Evolutionary conservation across 768 basidiomycete species (phyloP).

Genomic region (Pulveroboletus sp.): DNA sequence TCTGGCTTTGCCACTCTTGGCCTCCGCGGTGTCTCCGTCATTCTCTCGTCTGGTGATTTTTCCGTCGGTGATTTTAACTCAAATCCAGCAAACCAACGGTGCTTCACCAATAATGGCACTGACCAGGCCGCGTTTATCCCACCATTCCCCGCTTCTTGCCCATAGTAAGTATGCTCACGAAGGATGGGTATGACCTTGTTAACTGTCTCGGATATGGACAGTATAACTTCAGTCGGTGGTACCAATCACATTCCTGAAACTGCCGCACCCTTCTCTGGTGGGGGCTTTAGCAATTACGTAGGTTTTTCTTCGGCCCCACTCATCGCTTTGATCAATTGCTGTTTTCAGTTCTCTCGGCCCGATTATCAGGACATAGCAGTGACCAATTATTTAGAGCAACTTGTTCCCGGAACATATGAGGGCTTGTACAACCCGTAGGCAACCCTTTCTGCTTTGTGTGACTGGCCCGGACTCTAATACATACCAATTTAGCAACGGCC

Average conservation of each 20-base stretch:
- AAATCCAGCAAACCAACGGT: slow-evolving; percentile 51
- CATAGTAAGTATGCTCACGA: slow-evolving; percentile 40
- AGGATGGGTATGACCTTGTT: neutral
- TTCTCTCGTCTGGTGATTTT: slow-evolving; percentile 66
- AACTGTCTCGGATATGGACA: slow-evolving; percentile 21
- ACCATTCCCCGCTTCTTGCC: slow-evolving; percentile 60
- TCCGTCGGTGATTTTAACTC: slow-evolving; percentile 66
- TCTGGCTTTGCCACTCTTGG: no score
- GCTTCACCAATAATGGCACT: slow-evolving; percentile 56
- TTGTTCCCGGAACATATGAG: slow-evolving; percentile 48
- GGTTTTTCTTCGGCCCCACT: no score
- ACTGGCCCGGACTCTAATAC: neutral
- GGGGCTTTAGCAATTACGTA: no score
- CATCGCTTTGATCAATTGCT: no score
- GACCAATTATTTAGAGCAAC: slow-evolving; percentile 38
- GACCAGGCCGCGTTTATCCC: slow-evolving; percentile 56
- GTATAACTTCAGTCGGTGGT: slow-evolving; percentile 75
- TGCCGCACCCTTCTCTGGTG: slow-evolving; percentile 61
- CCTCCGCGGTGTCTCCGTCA: no score
- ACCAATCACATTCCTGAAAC: slow-evolving; percentile 59
- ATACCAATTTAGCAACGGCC: slow-evolving; percentile 38
- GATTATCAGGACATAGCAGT: slow-evolving; percentile 51
- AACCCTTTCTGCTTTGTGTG: neutral
- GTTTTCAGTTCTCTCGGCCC: no score
- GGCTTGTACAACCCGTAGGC: slow-evolving; percentile 61